Evolutionary conservation across 768 basidiomycete species (phyloP).

Genomic region (Amanita rubescens): DNA sequence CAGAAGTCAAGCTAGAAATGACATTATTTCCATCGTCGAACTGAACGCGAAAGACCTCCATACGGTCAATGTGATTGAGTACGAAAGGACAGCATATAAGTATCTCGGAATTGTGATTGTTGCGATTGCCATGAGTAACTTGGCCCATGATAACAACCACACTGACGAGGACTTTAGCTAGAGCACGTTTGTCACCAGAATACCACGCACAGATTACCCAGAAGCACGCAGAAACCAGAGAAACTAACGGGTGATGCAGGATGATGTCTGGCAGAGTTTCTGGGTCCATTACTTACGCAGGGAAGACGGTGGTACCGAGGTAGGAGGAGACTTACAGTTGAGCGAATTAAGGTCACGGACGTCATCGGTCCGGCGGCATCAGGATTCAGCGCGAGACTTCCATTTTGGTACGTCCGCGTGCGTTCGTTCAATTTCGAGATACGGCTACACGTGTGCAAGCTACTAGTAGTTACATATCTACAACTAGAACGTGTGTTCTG

Average conservation of each 20-base stretch:
- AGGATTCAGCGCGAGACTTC: too few species aligned
- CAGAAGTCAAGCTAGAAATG: conserved; percentile 75
- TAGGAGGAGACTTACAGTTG: neutral
- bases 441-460: neutral
- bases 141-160: conserved; percentile 76
- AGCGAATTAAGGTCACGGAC: neutral
- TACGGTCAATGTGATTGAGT: conserved; percentile 86
- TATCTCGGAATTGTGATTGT: conserved; percentile 79
- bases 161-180: conserved; percentile 35
- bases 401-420: neutral
- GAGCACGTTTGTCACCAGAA: neutral
- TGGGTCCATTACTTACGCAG: conserved; percentile 25
- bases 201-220: conserved; percentile 70
- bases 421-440: neutral
- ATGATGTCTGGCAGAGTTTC: conserved; percentile 27
- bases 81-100: conserved; percentile 74
- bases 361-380: too few species aligned
- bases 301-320: neutral
- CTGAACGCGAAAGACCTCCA: conserved; percentile 14
- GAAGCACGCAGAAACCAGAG: conserved; percentile 73
- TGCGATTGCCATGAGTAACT: conserved; percentile 64
- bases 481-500: conserved; percentile 71
- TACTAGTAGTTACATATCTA: neutral
- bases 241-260: conserved; percentile 63
- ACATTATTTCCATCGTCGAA: conserved; percentile 6